Evolutionary conservation across 306 rosid genomes (phyloP).

Genomic region (Begonia fuchsioides): DNA sequence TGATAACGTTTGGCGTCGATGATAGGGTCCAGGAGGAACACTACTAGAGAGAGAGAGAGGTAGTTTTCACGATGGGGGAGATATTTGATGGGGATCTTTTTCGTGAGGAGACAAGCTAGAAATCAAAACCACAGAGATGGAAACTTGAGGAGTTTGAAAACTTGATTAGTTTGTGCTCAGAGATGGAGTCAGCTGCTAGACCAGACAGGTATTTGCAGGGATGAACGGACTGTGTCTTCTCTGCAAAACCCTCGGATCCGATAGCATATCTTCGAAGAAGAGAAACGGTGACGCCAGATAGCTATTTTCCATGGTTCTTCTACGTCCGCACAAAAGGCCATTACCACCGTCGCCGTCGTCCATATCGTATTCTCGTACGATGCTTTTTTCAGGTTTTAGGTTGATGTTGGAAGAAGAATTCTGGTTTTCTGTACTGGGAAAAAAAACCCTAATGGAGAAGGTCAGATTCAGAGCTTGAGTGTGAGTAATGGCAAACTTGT

Average conservation of each 20-base stretch:
- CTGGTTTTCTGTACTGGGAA: too few relatives aligned
- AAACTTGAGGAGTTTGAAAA: constrained; percentile 12
- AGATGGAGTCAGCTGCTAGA: too few relatives aligned
- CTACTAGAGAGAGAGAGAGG: constrained; percentile 1
- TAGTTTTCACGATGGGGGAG: constrained; percentile 3
- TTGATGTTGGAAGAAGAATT: too few relatives aligned
- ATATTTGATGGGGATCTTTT: constrained; percentile 43
- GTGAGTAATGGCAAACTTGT: too few relatives aligned
- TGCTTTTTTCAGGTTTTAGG: too few relatives aligned
- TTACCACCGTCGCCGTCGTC: not conserved
- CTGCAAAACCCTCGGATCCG: not conserved
- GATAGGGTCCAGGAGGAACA: too few relatives aligned
- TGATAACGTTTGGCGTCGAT: too few relatives aligned
- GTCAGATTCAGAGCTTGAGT: too few relatives aligned
- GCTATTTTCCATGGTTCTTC: not conserved
- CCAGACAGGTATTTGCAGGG: not conserved
- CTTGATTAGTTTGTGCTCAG: too few relatives aligned
- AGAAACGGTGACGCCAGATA: constrained; percentile 3
- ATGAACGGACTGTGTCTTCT: too few relatives aligned
- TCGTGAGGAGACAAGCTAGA: constrained; percentile 51
- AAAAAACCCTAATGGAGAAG: too few relatives aligned
- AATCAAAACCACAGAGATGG: constrained; percentile 36
- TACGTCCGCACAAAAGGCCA: not conserved
- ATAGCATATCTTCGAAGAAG: constrained; percentile 1
- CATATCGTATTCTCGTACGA: not conserved